These are phyloP conservation scores for Pichia sp. DNA, from an alignment of 1,139 yeast species.

Conservation along the genomic window DNA sequence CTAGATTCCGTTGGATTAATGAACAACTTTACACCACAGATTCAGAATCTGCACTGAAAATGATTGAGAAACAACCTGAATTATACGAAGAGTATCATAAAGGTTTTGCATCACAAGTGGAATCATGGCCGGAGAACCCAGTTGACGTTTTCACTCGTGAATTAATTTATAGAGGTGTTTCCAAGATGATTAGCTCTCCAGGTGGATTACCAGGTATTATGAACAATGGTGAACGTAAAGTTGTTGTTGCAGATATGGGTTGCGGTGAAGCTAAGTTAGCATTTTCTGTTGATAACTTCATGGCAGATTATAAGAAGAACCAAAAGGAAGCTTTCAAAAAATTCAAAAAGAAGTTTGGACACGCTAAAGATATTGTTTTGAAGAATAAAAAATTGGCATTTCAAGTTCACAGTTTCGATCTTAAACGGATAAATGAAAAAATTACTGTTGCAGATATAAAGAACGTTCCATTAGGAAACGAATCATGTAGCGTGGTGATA, in stretches of 20 bases:
- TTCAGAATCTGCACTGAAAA: constrained; percentile 66
- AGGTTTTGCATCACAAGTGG: constrained; percentile 92
- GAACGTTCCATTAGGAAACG: constrained; percentile 76
- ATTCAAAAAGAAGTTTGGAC: constrained; percentile 29
- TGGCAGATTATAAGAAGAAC: constrained; percentile 26
- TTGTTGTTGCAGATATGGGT: constrained; percentile 95
- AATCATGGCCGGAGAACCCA: constrained; percentile 97
- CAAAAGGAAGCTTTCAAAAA: constrained; percentile 31
- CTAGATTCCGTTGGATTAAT: constrained; percentile 95
- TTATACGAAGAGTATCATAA: constrained; percentile 90
- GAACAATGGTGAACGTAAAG: constrained; percentile 30
- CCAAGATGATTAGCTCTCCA: constrained; percentile 78
- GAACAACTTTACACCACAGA: constrained; percentile 85
- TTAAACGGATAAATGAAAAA: constrained; percentile 76
- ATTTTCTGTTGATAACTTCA: constrained; percentile 49
- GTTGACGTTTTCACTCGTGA: constrained; percentile 80
- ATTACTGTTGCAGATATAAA: constrained; percentile 94
- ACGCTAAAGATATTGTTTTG: constrained; percentile 22
- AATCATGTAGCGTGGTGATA: constrained; percentile 74
- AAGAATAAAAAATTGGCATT: constrained; percentile 39
- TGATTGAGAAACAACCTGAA: constrained; percentile 75
- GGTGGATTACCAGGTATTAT: constrained; percentile 80
- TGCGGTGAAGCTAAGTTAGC: constrained; percentile 95
- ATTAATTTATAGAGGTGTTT: constrained; percentile 48
- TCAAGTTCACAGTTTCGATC: constrained; percentile 80